phyloP scores from a whole-genome alignment of 2,329 filamentous ascomycete species.

The Bipolaris gigantea region DNA sequence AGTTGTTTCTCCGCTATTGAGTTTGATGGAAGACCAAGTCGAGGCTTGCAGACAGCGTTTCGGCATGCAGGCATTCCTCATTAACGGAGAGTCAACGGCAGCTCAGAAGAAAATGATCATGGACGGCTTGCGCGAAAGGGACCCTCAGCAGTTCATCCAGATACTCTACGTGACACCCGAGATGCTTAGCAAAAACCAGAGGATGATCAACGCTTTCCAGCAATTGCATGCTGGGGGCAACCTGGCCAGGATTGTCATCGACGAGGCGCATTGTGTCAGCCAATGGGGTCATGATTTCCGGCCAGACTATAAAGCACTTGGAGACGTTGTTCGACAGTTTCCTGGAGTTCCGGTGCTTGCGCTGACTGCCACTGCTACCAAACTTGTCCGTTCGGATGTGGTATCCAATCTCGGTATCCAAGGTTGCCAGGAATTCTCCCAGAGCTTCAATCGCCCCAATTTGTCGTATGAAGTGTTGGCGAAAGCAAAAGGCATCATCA shows the following conservation, averaged over 20 bases:
- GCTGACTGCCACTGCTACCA: constrained; percentile 90
- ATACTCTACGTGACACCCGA: constrained; percentile 95
- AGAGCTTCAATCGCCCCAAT: constrained; percentile 98
- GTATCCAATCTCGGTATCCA: constrained; percentile 87
- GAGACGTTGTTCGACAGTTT: constrained; percentile 71
- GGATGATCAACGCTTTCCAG: constrained; percentile 67
- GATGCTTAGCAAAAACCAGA: constrained; percentile 83
- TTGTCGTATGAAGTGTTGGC: constrained; percentile 80
- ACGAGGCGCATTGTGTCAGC: constrained; percentile 98
- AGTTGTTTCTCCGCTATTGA: constrained; percentile 91
- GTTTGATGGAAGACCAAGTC: constrained; percentile 97
- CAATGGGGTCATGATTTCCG: constrained; percentile 99
- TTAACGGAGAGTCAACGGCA: constrained; percentile 74
- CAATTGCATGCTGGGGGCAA: constrained; percentile 69
- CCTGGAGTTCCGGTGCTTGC: constrained; percentile 88
- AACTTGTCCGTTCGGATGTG: constrained; percentile 89
- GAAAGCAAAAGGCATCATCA: constrained; percentile 65
- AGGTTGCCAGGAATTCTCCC: constrained; percentile 76
- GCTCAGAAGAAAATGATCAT: constrained; percentile 69
- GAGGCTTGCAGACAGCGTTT: constrained; percentile 69
- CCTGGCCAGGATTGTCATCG: constrained; percentile 90
- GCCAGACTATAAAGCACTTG: constrained; percentile 89
- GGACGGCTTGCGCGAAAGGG: constrained; percentile 60
- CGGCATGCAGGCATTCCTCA: constrained; percentile 75
- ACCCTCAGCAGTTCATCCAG: constrained; percentile 77